These are phyloP conservation scores for Eustoma russellianum DNA, from an alignment of 257 asterid genomes.

Conservation along the genomic window DNA sequence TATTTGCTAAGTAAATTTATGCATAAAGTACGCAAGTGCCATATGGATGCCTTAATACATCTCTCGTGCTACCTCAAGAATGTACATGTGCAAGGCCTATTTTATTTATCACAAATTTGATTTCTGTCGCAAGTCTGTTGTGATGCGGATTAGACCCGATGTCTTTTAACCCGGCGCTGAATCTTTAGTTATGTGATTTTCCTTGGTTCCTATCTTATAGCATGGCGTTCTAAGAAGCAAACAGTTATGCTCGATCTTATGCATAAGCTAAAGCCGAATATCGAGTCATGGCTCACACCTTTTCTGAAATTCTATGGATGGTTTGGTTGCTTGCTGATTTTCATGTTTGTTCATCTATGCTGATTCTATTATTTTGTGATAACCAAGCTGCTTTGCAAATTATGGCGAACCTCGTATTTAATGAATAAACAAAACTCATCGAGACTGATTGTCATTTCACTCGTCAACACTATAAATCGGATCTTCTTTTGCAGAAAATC, in stretches of 20 bases:
- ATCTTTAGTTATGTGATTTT: neutral
- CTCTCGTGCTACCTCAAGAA: no score
- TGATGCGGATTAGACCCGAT: neutral
- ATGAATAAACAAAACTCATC: constrained; percentile 1
- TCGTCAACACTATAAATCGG: neutral
- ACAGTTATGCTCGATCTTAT: neutral
- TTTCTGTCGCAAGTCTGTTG: neutral
- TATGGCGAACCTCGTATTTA: neutral
- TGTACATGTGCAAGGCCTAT: neutral
- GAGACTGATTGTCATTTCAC: neutral
- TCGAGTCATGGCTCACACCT: neutral
- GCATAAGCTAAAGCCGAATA: neutral
- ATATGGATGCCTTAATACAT: neutral
- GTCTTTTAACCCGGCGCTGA: neutral
- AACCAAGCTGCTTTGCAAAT: neutral
- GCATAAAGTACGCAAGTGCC: neutral
- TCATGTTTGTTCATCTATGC: neutral
- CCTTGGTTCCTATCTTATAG: neutral
- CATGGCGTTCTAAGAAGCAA: neutral
- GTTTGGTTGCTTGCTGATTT: neutral
- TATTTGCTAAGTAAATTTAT: neutral
- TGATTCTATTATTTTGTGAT: neutral
- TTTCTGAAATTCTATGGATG: neutral
- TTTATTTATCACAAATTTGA: neutral
- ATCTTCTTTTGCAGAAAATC: neutral